These are phyloP conservation scores for Apocynum venetum DNA, from an alignment of 257 asterid genomes.

Conservation along the genomic window DNA sequence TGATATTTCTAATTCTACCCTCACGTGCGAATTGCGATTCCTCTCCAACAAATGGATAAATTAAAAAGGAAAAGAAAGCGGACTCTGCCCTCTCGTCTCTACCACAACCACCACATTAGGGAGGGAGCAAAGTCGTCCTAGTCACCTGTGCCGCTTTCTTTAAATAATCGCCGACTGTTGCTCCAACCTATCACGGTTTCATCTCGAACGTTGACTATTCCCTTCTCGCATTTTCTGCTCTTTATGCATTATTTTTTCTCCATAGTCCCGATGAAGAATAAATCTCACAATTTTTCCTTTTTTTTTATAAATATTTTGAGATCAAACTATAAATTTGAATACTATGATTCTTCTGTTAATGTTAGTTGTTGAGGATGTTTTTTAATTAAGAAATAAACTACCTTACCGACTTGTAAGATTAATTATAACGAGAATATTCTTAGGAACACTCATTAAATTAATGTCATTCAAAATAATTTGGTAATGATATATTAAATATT, in stretches of 20 bases:
- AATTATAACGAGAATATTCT: neutral
- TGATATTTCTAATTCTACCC: conserved; percentile 18
- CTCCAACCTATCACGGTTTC: conserved; percentile 12
- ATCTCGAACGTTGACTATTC: neutral
- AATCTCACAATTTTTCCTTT: too few relatives aligned
- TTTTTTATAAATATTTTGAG: neutral
- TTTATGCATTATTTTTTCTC: neutral
- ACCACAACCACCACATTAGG: neutral
- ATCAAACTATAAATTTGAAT: conserved; percentile 14
- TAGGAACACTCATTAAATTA: neutral
- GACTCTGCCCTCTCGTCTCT: neutral
- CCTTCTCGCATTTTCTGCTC: too few relatives aligned
- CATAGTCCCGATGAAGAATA: too few relatives aligned
- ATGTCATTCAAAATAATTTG: too few relatives aligned
- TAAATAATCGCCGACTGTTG: conserved; percentile 38
- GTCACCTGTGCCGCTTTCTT: conserved; percentile 30
- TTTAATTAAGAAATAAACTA: neutral
- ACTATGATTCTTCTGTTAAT: neutral
- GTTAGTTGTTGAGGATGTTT: neutral
- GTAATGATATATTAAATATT: too few relatives aligned
- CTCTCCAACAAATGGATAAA: neutral
- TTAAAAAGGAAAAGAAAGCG: neutral
- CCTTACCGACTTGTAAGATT: neutral
- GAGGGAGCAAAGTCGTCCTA: conserved; percentile 10
- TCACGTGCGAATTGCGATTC: conserved; percentile 45